A percentile compares a stretch with the other conserved stretches of the same genome.
These are phyloP conservation scores for Penicillium goetzii DNA, from an alignment of 495 filamentous ascomycete species.

Conservation along the genomic window DNA sequence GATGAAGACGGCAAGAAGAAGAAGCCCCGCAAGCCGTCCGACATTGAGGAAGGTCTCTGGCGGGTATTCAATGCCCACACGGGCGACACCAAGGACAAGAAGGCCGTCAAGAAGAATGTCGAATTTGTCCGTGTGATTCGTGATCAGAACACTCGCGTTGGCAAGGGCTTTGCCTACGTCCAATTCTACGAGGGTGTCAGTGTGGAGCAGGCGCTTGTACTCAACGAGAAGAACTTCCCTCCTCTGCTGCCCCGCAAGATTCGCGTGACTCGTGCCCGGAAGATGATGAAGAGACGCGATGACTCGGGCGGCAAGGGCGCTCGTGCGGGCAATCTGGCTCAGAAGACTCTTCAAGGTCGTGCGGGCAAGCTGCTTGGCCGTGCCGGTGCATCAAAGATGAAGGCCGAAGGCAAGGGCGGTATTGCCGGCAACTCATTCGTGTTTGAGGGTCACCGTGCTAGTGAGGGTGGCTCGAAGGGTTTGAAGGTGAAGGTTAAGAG, in stretches of 20 bases:
- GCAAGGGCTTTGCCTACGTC: slow-evolving; percentile 97
- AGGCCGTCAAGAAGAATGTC: slow-evolving; percentile 66
- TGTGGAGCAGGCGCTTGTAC: slow-evolving; percentile 84
- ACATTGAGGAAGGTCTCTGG: slow-evolving; percentile 96
- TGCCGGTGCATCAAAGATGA: slow-evolving; percentile 71
- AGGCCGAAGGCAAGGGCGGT: slow-evolving; percentile 41
- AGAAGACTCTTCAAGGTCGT: slow-evolving; percentile 75
- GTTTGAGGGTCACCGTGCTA: slow-evolving; percentile 90
- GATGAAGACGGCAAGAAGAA: slow-evolving; percentile 65
- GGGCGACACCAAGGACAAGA: slow-evolving; percentile 47
- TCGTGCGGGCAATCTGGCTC: slow-evolving; percentile 61
- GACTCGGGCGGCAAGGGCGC: slow-evolving; percentile 51
- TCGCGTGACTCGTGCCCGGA: slow-evolving; percentile 83
- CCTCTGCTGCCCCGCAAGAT: slow-evolving; percentile 87
- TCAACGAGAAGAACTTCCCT: slow-evolving; percentile 88
- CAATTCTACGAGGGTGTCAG: slow-evolving; percentile 89
- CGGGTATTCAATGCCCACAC: slow-evolving; percentile 67
- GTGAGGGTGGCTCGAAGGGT: slow-evolving; percentile 54
- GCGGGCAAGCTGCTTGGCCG: slow-evolving; percentile 81
- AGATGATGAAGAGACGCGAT: slow-evolving; percentile 67
- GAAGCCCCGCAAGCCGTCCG: slow-evolving; percentile 70
- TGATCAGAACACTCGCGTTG: slow-evolving; percentile 85
- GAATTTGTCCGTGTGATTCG: slow-evolving; percentile 94
- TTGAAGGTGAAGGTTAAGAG: slow-evolving; percentile 62
- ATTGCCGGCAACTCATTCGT: slow-evolving; percentile 64